Percentiles rank a stretch among this genome's conserved stretches.
These are phyloP conservation scores for Cutaneotrichosporon sp. DNA, from an alignment of 1,284 basidiomycete species.

Conservation along the genomic window DNA sequence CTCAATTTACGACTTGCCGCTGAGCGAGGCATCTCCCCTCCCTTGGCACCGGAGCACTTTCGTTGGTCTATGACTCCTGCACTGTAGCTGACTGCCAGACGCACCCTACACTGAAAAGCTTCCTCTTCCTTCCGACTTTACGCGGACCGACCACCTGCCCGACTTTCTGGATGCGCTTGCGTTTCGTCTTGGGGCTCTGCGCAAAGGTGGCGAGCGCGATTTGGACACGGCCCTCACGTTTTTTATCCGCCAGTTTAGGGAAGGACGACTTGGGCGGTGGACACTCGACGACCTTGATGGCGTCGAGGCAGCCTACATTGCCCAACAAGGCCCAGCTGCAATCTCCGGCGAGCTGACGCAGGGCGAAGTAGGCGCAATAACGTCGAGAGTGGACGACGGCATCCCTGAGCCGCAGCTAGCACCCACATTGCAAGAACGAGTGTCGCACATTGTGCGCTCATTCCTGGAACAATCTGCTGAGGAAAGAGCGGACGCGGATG, in stretches of 20 bases:
- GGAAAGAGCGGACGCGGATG: constrained; percentile 16
- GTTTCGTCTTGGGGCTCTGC: constrained; percentile 68
- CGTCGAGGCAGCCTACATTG: constrained; percentile 6
- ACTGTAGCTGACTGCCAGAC: constrained; percentile 16
- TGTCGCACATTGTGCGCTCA: constrained; percentile 1
- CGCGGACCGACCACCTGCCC: constrained; percentile 56
- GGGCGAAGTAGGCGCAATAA: constrained; percentile 2
- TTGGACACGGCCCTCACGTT: constrained; percentile 64
- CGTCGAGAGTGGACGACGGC: background rate
- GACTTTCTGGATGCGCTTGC: constrained; percentile 68
- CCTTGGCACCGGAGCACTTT: constrained; percentile 49
- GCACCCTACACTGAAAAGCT: constrained; percentile 60
- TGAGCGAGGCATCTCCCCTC: constrained; percentile 12
- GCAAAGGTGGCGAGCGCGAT: constrained; percentile 68
- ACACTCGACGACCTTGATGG: constrained; percentile 50
- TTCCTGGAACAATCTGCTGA: constrained; percentile 8
- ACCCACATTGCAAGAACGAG: background rate
- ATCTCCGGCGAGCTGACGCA: background rate
- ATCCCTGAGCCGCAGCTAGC: background rate
- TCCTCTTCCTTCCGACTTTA: constrained; percentile 48
- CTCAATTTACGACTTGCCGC: constrained; percentile 62
- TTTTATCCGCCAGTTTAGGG: constrained; percentile 80
- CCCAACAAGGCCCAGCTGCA: background rate
- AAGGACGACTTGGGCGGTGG: constrained; percentile 55
- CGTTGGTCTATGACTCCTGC: constrained; percentile 29